Conservation (phyloP, 1,139 yeast genomes). For the Blastobotrys apis region DNA sequence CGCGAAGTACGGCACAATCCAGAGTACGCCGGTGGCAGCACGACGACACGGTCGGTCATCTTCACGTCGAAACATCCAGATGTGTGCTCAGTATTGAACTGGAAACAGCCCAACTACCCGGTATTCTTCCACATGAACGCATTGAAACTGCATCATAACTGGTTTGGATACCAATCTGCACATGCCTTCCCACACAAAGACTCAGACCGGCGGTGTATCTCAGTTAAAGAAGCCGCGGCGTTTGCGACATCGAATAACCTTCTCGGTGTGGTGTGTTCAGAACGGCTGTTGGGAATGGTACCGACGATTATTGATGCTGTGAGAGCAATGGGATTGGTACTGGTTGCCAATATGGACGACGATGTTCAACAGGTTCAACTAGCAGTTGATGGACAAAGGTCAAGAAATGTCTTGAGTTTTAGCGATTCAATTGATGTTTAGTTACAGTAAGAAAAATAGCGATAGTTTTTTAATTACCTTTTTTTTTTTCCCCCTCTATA, state of each 20-base stretch:
- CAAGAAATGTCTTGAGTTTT: constrained; percentile 61
- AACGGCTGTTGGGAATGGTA: constrained; percentile 62
- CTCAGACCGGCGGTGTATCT: constrained; percentile 46
- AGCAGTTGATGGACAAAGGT: constrained; percentile 73
- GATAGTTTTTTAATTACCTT: too few species aligned
- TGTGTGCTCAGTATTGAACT: constrained; percentile 85
- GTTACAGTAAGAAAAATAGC: too few species aligned
- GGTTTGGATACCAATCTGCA: constrained; percentile 34
- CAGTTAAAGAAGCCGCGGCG: constrained; percentile 57
- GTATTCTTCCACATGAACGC: constrained; percentile 75
- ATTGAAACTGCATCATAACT: constrained; percentile 32
- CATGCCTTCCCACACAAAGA: constrained; percentile 33
- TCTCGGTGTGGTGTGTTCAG: constrained; percentile 76
- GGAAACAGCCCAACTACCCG: constrained; percentile 98
- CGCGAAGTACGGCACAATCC: constrained; percentile 29
- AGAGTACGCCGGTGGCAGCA: not conserved
- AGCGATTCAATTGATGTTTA: constrained; percentile 66
- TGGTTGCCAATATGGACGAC: constrained; percentile 54
- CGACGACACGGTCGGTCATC: constrained; percentile 53
- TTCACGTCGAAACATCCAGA: constrained; percentile 83
- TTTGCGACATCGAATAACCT: constrained; percentile 81
- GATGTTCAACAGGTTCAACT: constrained; percentile 27
- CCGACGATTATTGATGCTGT: constrained; percentile 74
- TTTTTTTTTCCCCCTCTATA: too few species aligned
- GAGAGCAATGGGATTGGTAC: constrained; percentile 72